Evolutionary conservation across 768 basidiomycete species (phyloP), one percentile per base, ranked within the genome.

Genomic region (Solioccasus polychromus): DNA sequence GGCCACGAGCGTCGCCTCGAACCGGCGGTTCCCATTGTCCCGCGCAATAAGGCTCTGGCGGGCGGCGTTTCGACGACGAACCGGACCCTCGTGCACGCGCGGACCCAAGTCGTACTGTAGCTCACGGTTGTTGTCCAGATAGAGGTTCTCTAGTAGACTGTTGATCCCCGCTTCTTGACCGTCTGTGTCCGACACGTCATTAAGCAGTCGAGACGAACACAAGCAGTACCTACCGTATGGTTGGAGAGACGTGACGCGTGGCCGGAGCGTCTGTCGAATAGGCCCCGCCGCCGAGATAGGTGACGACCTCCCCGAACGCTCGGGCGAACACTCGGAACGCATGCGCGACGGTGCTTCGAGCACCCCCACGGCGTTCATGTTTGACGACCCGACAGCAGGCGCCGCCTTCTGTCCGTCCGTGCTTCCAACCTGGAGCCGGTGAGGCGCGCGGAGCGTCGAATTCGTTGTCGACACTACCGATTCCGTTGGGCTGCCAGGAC

Each of bases 91-190:
- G 45, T 88, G 83, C 5, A 94, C 80, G 41, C 79, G 80, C 4
- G 94, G 93, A 6, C 95, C 95, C 59, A 99, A 95, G 57, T 99
- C 94, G 23, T 86, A 77, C 47, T 92, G 82, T 2, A 92, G 74
- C 47, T 96, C 92, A 20, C 84, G 82, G 58, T 82, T 84, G 50
- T 85, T 90, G 60, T 94, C 92, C 29, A 91, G 72, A 60, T 92
- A 97, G 18, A 94, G 72, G 45, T 89, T 86, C 60, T 98, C 96
- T 18, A 99, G 71, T 11, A 98, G 71, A 39, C 88, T 88, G 58
- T 79, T 87, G 56, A 98, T 90, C 8, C 87, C 89, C 35, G 88
- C 83, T 59, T 98, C 95, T 57, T 88, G 88, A 0, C 88, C 88
- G 54, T 96, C 94, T 93, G 57, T 24, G 49, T 2, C 3, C 22